These are phyloP conservation scores for Eimeria nieschulzi DNA, from an alignment of 169 alveolate genomes.

Conservation along the genomic window DNA sequence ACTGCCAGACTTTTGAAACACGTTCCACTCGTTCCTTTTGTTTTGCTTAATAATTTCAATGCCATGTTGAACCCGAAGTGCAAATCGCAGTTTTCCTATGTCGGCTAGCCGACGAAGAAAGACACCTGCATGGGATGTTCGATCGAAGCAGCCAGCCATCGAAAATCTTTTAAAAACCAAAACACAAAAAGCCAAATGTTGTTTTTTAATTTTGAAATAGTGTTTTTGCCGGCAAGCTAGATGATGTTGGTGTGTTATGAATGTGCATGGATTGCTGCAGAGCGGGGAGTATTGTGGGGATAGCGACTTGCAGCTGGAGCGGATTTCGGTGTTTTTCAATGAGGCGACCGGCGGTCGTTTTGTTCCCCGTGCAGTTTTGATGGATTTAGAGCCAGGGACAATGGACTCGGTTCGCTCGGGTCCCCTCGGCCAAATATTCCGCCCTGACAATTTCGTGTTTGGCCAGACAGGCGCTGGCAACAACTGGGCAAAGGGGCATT, in stretches of 20 bases:
- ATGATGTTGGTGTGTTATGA: too few relatives aligned
- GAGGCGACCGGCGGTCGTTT: conserved; percentile 99
- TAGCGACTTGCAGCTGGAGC: conserved; percentile 88
- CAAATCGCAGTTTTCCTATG: too few relatives aligned
- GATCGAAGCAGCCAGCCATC: too few relatives aligned
- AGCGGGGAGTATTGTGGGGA: conserved; percentile 91
- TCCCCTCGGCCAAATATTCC: conserved; percentile 96
- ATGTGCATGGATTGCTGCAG: not conserved
- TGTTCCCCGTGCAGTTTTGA: conserved; percentile 98
- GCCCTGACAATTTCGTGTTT: conserved; percentile 98
- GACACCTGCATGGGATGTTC: too few relatives aligned
- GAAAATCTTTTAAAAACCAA: too few relatives aligned
- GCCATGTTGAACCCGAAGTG: too few relatives aligned
- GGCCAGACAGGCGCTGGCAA: conserved; percentile 99
- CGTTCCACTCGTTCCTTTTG: too few relatives aligned
- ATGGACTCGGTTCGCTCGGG: conserved; percentile 96
- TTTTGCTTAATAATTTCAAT: too few relatives aligned
- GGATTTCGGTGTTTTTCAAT: conserved; percentile 94
- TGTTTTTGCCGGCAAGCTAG: not conserved
- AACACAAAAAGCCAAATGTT: too few relatives aligned
- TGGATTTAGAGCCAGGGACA: conserved; percentile 99
- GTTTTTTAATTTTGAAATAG: too few relatives aligned
- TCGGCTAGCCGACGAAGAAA: too few relatives aligned
- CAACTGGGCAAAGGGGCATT: conserved; percentile 99
- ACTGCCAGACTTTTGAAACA: too few relatives aligned